Evolutionary conservation across 768 basidiomycete species (phyloP), one percentile per base, ranked within the genome.

Genomic region (Chalciporus piperatus): DNA sequence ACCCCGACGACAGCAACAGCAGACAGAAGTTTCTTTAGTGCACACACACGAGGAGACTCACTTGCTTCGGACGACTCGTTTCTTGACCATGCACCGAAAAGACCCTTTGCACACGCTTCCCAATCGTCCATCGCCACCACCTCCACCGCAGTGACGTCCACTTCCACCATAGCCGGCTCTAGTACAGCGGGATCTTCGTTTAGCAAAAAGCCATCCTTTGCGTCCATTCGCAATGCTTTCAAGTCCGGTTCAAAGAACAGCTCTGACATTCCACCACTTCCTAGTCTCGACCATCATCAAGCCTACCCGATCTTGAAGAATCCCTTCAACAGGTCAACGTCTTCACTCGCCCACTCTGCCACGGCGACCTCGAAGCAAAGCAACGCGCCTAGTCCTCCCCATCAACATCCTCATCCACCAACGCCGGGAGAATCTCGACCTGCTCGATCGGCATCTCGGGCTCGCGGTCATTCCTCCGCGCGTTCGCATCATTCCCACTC

Each of bases 201-300:
- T 62, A 73, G 81, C 39, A 90, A 89, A 73, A 93, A 93, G 60
- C 68, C 87, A 3, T 92, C 90, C 0, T 92, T 93, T 53, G 90
- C 90, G 2, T 92, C 89, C 14, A 82, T 93, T 52, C 83, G 89
- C 37, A 91, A 91, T 64, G 89, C 90, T 4, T 92, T 93, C 77
- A 92, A 89, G 68, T 81, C 79, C 41, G 57, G 59, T 41, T 41
- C 60, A 5, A 76, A 77, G 49, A 89, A 79, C 61, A 75, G 69
- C 48, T 73, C 66, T 45, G 82, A 85, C n/a, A 72, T 84, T 6
- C 91, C 90, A 20, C 89, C 89, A n/a, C 74, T 92, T 48, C 91
- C 89, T 13, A 71, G 74, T 32, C 68, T 91, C 27, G 88, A 91
- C 48, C 61, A 61, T 13, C 74, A 81, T 46, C 77, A 85, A 45